Base-by-base conservation (phyloP, 352 stramenopile species). In the Phytopythium cucurbitacearum region DNA sequence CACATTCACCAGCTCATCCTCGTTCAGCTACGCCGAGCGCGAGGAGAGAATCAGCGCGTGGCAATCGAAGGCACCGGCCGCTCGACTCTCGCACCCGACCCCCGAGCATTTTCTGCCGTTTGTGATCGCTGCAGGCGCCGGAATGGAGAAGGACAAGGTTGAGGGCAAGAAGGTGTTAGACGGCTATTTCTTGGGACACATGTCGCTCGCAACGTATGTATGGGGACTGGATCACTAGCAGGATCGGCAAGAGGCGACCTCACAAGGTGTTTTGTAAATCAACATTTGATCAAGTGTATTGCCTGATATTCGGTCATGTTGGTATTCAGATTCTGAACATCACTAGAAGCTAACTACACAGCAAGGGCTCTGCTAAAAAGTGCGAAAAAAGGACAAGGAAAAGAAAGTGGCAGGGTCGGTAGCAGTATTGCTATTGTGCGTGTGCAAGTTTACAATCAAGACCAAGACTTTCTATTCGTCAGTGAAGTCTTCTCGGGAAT, bases 41-140 rank as follows among this genome's bases (percentile, higher is more conserved):
- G 48, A 53, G 12, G 54, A 63, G 13, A 56, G 62, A 42, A 50
- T 79, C 33, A 48, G 57, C 15, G 56, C 60, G 13, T 85, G 74
- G 74, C 47, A 64, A 3, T 53, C 54, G 6, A 46, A 54, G 10
- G 21, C 21, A 28, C 75, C 75, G 3, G 53, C 62, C 15, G 70
- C 75, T 1, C 57, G 52, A 7, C 53, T 62, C 40, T 65, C 63
- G 12, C 75, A 86, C 57, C 69, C 58, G 8, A 74, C 63, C 2
- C 69, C 76, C 1, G 75, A 86, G 35, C 75, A 84, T 58, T 71
- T 86, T 38, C 51, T 67, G 28, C 67, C 75, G n/a, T 75, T 85
- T 44, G 51, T 77, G 6, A 61, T 85, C 12, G 56, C 61, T 1
- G 71, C 74, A 37, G 74, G 71, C 9, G 69, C 71, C 34, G 75